These are phyloP conservation scores for Erythrobasidium hasegawianum DNA, from an alignment of 1,284 basidiomycete species.

Conservation along the genomic window DNA sequence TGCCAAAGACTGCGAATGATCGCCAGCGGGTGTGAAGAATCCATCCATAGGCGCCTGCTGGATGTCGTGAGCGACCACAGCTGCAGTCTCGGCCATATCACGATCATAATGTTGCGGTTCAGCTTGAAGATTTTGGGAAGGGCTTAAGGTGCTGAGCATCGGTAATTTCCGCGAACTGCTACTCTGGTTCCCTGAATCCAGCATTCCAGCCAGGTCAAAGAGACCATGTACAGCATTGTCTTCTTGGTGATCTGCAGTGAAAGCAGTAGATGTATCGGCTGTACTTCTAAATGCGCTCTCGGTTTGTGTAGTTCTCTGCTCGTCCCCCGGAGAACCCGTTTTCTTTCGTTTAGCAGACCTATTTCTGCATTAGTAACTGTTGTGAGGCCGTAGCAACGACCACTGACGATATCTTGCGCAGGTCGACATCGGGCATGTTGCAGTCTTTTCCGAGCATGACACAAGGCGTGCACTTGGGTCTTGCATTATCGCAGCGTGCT, in stretches of 20 bases:
- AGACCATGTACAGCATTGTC: background rate
- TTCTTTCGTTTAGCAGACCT: background rate
- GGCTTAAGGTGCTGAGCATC: constrained; percentile 2
- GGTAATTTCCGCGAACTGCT: background rate
- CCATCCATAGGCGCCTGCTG: constrained; percentile 13
- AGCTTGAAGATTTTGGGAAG: constrained; percentile 1
- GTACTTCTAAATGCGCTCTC: no score
- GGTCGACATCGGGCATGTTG: constrained; percentile 9
- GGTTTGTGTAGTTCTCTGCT: background rate
- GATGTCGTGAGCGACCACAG: constrained; percentile 18
- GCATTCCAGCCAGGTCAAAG: background rate
- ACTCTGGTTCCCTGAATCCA: background rate
- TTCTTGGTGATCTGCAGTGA: background rate
- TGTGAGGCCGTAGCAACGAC: no score
- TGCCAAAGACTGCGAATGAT: constrained; percentile 5
- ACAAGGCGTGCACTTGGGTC: constrained; percentile 23
- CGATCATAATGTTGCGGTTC: constrained; percentile 13
- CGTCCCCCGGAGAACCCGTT: background rate
- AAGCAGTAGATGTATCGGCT: no score
- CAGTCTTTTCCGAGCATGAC: constrained; percentile 13
- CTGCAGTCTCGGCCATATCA: constrained; percentile 16
- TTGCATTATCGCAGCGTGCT: constrained; percentile 29
- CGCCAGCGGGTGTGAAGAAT: constrained; percentile 12
- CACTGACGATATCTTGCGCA: constrained; percentile 12
- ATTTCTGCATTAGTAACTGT: no score